Conservation (phyloP, 257 asterid genomes). For the Solanum virginianum region DNA sequence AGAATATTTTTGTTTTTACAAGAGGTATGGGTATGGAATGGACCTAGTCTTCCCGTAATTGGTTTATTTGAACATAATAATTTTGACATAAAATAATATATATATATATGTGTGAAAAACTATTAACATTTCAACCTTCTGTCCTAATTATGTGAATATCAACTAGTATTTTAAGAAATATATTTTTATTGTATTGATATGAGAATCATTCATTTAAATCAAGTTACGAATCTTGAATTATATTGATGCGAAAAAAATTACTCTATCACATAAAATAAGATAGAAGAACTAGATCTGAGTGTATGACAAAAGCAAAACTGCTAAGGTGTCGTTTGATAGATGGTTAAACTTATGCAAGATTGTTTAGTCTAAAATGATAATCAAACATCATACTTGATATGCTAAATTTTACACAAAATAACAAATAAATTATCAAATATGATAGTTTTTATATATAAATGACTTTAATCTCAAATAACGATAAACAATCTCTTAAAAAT, state of each 20-base stretch:
- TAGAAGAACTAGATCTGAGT: neutral
- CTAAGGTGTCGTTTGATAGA: neutral
- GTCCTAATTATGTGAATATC: neutral
- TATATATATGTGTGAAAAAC: neutral
- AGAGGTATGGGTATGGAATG: neutral
- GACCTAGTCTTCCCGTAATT: neutral
- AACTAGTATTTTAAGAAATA: too few relatives aligned
- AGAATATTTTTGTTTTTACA: neutral
- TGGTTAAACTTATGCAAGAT: neutral
- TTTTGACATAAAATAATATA: neutral
- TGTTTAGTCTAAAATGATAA: neutral
- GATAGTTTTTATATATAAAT: neutral
- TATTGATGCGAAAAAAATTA: neutral
- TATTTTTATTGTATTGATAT: too few relatives aligned
- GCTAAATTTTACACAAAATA: neutral
- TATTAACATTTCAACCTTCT: neutral
- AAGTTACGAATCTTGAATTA: too few relatives aligned
- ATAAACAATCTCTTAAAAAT: neutral
- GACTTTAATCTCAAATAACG: too few relatives aligned
- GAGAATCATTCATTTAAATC: too few relatives aligned
- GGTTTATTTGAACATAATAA: neutral
- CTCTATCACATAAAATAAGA: neutral
- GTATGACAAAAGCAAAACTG: neutral
- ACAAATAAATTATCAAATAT: neutral
- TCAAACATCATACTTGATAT: neutral